Percentiles rank a stretch among this genome's conserved stretches.
Evolutionary conservation across 768 basidiomycete genomes (phyloP).

Genomic region (Glaciozyma antarctica): DNA sequence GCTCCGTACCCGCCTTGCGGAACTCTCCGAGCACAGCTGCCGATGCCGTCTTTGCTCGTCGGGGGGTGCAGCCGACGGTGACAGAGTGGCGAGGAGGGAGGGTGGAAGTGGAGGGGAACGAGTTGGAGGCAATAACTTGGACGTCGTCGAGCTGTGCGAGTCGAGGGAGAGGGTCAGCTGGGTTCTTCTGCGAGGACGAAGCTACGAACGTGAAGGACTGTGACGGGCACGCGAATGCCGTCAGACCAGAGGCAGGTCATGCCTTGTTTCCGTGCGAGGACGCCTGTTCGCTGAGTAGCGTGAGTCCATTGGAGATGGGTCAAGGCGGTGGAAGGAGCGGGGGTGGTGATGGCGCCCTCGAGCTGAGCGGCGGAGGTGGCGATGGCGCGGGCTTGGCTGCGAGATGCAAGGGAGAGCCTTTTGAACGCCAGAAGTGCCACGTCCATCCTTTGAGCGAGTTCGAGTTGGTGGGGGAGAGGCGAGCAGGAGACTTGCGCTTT

Average conservation of each 20-base stretch:
- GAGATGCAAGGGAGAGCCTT: background rate
- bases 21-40: conserved; percentile 83
- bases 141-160: conserved; percentile 39
- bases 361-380: background rate
- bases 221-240: conserved; percentile 78
- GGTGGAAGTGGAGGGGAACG: conserved; percentile 33
- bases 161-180: background rate
- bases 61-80: conserved; percentile 78
- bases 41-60: conserved; percentile 52
- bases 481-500: background rate
- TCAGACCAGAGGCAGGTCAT: conserved; percentile 93
- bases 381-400: background rate
- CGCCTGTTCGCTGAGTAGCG: conserved; percentile 56
- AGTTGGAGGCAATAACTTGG: conserved; percentile 38
- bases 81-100: conserved; percentile 48
- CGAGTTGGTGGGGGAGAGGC: background rate
- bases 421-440: background rate
- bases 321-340: background rate
- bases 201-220: conserved; percentile 72
- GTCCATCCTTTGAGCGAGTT: background rate
- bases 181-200: background rate
- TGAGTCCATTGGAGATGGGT: conserved; percentile 6
- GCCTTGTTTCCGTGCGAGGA: conserved; percentile 89
- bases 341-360: background rate
- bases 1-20: conserved; percentile 63